phyloP scores from a whole-genome alignment of 1,284 basidiomycete genomes.

The Austroboletus novae-zelandiae region DNA sequence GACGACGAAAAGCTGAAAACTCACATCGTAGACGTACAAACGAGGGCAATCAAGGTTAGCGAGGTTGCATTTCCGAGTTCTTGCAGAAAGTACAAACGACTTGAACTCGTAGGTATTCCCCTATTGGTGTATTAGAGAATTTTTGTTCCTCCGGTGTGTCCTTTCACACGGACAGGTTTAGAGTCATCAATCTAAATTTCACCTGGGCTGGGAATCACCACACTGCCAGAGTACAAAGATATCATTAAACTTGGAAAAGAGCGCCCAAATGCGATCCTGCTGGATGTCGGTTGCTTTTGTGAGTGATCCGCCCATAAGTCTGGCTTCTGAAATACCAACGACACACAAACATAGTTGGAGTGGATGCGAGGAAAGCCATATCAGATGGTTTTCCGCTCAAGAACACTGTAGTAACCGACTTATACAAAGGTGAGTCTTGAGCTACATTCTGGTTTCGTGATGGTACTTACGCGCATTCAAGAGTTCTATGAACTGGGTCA shows the following conservation, averaged over 20 bases:
- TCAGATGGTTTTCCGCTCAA: conserved; percentile 25
- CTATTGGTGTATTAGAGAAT: conserved; percentile 14
- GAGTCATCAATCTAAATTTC: not conserved
- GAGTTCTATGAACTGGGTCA: conserved; percentile 36
- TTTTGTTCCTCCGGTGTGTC: conserved; percentile 17
- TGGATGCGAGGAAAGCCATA: conserved; percentile 23
- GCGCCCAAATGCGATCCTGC: conserved; percentile 17
- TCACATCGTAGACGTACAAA: conserved; percentile 23
- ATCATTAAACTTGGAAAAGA: conserved; percentile 21
- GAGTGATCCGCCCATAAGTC: not conserved
- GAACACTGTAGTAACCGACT: conserved; percentile 21
- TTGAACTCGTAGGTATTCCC: conserved; percentile 16
- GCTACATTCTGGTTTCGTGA: not conserved
- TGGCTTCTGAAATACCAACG: not conserved
- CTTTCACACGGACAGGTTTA: accelerated
- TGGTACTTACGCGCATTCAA: conserved; percentile 2
- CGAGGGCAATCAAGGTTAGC: conserved; percentile 18
- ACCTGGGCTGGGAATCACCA: conserved; percentile 14
- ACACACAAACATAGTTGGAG: conserved; percentile 16
- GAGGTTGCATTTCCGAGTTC: too few species aligned
- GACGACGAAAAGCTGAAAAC: conserved; percentile 13
- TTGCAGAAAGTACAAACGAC: not conserved
- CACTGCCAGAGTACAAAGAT: conserved; percentile 11
- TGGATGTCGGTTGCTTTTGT: conserved; percentile 32
- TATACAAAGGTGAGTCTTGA: conserved; percentile 18